Evolutionary conservation across 106 monocot genomes (phyloP), one percentile per base, ranked within the genome.

Genomic region (Apostasia shenzhenica): DNA sequence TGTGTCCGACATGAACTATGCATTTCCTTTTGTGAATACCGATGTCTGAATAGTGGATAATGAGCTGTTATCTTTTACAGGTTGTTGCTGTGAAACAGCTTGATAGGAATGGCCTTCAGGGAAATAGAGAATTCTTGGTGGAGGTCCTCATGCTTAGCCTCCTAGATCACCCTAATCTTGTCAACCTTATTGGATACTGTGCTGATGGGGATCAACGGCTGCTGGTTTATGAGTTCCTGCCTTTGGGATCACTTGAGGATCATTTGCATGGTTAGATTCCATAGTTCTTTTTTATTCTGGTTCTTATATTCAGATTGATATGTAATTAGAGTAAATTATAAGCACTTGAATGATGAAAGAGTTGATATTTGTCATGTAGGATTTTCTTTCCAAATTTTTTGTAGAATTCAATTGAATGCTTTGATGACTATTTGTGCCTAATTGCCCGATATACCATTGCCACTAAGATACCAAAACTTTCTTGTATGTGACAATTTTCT

Each of bases 61-160:
- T 26, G 26, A 26, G 26, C 26, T 26, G 26, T 48, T 8, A 38
- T 65, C 7, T 12, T 65, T 7, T 65, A 37, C 65, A 65, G 65
- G 65, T 65, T 65, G 65, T 65, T 65, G 65, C 65, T 6, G 65
- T 65, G 48, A 65, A 65, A 37, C 65, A 65, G 14, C 65, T 65
- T 26, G 65, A 65, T 65, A 14, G 65, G 48, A 65, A 65, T 47
- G 65, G 65, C 10, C 65, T 49, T 65, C 65, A 65, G 48, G 65
- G 65, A 48, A 65, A 65, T 48, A 65, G 65, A 65, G 65, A 65
- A 65, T 65, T 65, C 48, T 65, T 65, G 65, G 65, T 65, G 3
- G 65, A 65, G 37, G 65, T 65, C 48, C 65, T 65, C 1, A 65
- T 65, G 65, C 65, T 65, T 14, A 65, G 65, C 65, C 65, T 65